Percentiles rank a stretch among this genome's conserved stretches.
Conservation (phyloP, 371 early-diverging fungal genomes). For the Actinomucor elegans region DNA sequence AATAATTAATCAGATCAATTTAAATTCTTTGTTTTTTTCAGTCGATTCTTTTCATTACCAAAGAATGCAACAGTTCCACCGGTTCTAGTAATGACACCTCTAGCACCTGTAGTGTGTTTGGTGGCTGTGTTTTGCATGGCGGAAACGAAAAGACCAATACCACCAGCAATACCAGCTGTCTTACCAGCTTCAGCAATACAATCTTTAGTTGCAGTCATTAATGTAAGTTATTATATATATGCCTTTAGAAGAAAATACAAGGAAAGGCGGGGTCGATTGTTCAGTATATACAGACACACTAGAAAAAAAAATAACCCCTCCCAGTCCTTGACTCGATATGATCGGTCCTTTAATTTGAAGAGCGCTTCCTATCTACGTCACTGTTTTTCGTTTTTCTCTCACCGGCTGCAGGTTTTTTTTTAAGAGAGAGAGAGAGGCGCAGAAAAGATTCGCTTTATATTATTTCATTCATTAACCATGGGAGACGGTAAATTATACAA, state of each 20-base stretch:
- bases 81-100: conserved; percentile 66
- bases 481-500: not conserved
- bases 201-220: conserved; percentile 52
- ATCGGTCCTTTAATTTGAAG: not conserved
- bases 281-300: no score
- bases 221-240: conserved; percentile 7
- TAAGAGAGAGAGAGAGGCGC: not conserved
- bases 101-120: conserved; percentile 64
- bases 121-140: conserved; percentile 73
- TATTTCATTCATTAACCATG: not conserved
- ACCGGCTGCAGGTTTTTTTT: no score
- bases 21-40: no score
- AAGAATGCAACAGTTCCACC: conserved; percentile 72
- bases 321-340: not conserved
- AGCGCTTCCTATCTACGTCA: not conserved
- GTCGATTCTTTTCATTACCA: conserved; percentile 55
- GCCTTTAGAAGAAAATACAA: no score
- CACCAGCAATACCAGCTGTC: conserved; percentile 60
- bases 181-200: conserved; percentile 57
- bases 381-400: not conserved
- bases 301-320: not conserved
- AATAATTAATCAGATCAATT: not conserved
- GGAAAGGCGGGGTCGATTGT: conserved; percentile 1
- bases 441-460: not conserved
- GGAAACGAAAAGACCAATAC: conserved; percentile 67